Evolutionary conservation across 2,329 filamentous ascomycete genomes (phyloP), one percentile per base, ranked within the genome.

Genomic region (Magnaporthiopsis incrustans): DNA sequence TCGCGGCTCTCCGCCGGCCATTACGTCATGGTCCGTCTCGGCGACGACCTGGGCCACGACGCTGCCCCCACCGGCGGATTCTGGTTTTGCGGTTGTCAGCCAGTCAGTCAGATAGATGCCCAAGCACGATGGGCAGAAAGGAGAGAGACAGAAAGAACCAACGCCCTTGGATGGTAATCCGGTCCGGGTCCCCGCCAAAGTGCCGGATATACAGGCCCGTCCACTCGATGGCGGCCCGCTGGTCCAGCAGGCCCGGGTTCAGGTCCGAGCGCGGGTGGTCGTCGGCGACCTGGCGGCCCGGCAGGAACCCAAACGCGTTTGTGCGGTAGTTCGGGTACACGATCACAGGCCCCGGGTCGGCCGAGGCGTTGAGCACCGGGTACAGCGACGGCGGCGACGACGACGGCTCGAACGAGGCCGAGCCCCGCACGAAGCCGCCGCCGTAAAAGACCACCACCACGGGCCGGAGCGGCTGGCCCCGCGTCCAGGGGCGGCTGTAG

Each of bases 381-480:
- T 83, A 88, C 1, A 78, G 82, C 0, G 79, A 74, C 2, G 85
- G 85, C 4, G 84, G 85, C 27, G 27, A 30, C 10, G 87, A 76
- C 27, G 27, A 30, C 10, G 87, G 76, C 8, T 71, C 72, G 69
- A 87, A 84, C 53, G 75, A 79, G 0, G 82, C 85, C 35, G 77
- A 78, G 10, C 85, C 86, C 70, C 83, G 75, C 62, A 87, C 83
- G 73, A 85, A 88, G 2, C 78, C 86, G 15, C 85, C 85, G 63
- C 85, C 85, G 69, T 84, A 86, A 70, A 85, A 87, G 4, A 80
- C 79, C 3, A 88, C 79, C 0, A 88, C 77, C 0, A 88, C 85
- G 0, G 85, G 85, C 3, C 82, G 77, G 4, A 80, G 76, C 1
- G 79, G 72, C n/a, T 77, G 70, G 1, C 70, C 70, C 1, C 64